These are phyloP conservation scores for Nannochloris sp. DNA, from an alignment of 139 green algal genomes.

Conservation along the genomic window DNA sequence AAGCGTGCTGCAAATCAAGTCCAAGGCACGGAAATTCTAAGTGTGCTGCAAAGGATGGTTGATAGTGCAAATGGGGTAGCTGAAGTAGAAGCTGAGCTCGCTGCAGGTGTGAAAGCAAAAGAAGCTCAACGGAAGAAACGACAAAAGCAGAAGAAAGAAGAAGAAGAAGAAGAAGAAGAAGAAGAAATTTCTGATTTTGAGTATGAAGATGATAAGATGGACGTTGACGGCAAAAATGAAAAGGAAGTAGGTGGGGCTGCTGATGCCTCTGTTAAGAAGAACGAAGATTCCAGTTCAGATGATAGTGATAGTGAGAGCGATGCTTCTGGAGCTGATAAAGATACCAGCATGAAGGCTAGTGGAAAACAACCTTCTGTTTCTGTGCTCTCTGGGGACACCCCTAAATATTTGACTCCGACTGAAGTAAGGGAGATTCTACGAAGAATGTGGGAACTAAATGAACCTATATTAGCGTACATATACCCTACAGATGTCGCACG, in stretches of 20 bases:
- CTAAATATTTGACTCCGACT: constrained; percentile 60
- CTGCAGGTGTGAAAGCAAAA: constrained; percentile 5
- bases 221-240: neutral
- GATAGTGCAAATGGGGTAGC: constrained; percentile 1
- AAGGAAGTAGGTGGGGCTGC: neutral
- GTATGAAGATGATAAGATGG: neutral
- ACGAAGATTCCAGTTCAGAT: neutral
- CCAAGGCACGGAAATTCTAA: constrained; percentile 31
- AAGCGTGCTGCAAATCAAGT: constrained; percentile 32
- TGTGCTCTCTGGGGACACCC: constrained; percentile 6
- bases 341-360: too few species aligned
- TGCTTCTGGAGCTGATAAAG: constrained; percentile 5
- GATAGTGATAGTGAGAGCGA: constrained; percentile 4
- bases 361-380: neutral
- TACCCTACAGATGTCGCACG: constrained; percentile 32
- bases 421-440: constrained; percentile 69
- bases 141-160: constrained; percentile 18
- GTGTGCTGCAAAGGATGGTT: constrained; percentile 18
- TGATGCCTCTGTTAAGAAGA: neutral
- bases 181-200: constrained; percentile 8
- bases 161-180: constrained; percentile 2
- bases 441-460: constrained; percentile 68
- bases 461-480: constrained; percentile 55
- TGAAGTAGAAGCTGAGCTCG: constrained; percentile 19
- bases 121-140: constrained; percentile 16